Percentiles rank a stretch among this genome's conserved stretches.
These are phyloP conservation scores for Peterozyma toletana DNA, from an alignment of 805 yeast species.

Conservation along the genomic window DNA sequence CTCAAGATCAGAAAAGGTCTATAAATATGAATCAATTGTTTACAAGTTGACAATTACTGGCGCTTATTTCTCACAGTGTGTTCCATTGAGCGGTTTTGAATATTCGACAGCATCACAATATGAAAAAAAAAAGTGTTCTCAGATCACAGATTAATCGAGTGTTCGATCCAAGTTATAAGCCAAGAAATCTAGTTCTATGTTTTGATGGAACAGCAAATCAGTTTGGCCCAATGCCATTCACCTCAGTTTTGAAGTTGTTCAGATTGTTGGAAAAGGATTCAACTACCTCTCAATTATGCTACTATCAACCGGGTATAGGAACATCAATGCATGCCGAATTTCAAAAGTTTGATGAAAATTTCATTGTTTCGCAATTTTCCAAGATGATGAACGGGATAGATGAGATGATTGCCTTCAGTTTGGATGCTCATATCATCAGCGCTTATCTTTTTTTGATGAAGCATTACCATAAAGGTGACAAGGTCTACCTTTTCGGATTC, in stretches of 20 bases:
- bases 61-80: neutral
- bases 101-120: too few species aligned
- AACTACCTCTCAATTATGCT: constrained; percentile 36
- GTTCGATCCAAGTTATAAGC: neutral
- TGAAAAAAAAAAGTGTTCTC: too few species aligned
- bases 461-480: constrained; percentile 41
- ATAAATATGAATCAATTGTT: too few species aligned
- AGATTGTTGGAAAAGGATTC: constrained; percentile 39
- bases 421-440: constrained; percentile 48
- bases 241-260: constrained; percentile 48
- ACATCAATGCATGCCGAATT: constrained; percentile 36
- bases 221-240: constrained; percentile 27
- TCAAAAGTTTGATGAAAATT: constrained; percentile 15
- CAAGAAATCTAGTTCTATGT: constrained; percentile 45
- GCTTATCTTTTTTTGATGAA: constrained; percentile 20
- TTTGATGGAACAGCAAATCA: constrained; percentile 46
- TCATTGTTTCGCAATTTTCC: constrained; percentile 9
- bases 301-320: constrained; percentile 68
- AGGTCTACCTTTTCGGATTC: constrained; percentile 52
- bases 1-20: too few species aligned
- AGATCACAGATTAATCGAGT: too few species aligned
- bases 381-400: constrained; percentile 22
- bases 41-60: too few species aligned
- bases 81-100: neutral
- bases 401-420: constrained; percentile 42